Evolutionary conservation across 2,329 filamentous ascomycete species (phyloP), one percentile per base, ranked within the genome.

Genomic region (Mycosphaerella arachidis): DNA sequence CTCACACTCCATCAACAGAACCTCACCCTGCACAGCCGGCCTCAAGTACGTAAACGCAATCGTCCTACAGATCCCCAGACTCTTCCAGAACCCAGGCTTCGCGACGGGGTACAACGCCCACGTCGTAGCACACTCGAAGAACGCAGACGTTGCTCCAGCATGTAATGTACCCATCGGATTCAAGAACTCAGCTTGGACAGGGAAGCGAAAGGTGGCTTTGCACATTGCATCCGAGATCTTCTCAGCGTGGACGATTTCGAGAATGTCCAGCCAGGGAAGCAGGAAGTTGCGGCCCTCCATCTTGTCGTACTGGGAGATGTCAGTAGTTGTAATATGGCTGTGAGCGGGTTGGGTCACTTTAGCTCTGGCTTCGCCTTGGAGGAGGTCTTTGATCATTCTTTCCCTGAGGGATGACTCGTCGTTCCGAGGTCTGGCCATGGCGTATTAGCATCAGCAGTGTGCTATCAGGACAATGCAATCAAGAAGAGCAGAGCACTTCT

Each of bases 1-100:
- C 60, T 68, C 65, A 48, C 64, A 65, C 55, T 67, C 64, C 60
- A 68, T 60, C 30, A 63, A 33, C 50, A 67, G 30, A 35, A 63
- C 50, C 48, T 68, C 65, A 6, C 65, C 65, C 9, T 62, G 54
- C 51, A 57, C 54, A 24, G 64, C 67, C 8, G 67, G 67, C 29
- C 67, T 56, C 33, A 68, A 37, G 56, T 63, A 67, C 10, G 54
- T 59, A 20, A 64, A 66, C 6, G 57, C 61, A 31, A 68, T 63
- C 9, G 59, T 62, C 48, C 67, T 53, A 45, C 64, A 65, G 12
- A 61, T 45, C 0, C 67, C 65, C 33, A 64, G 53, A 27, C 57
- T 62, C 31, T 56, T 55, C 65, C 67, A 68, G 45, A 64, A 66
- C 12, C 60, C 63, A 1, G 60, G 56, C 20, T 56, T 52, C 12